Evolutionary conservation across 371 early-diverging fungal genomes (phyloP), one percentile per base, ranked within the genome.

Genomic region (Mortierella sp.): DNA sequence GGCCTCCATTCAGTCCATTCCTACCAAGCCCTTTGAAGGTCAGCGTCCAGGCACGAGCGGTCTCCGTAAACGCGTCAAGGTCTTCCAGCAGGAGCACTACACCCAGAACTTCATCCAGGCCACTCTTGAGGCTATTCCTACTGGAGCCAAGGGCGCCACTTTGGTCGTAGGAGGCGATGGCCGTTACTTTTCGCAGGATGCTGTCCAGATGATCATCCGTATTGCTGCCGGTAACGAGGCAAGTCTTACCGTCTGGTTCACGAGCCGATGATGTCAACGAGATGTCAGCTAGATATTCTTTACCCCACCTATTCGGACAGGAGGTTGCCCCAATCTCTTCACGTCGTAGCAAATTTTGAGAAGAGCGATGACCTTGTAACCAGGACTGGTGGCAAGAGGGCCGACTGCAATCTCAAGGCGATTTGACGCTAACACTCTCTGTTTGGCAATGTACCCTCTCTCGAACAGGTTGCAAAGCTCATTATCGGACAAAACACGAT

Each of bases 11-110:
- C 78, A 82, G 58, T 82, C 87, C 68, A 72, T 91, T 27, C 60
- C 85, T 6, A 92, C 93, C 16, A 78, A 78, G 57, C 88, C 94
- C 18, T 96, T 88, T 61, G 90, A 90, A 18, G 98, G 91, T 52
- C 98, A 98, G 84, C 97, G 97, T 85, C 98, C 98, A 39, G 98
- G 98, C 67, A 98, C 98, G 21, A 93, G 94, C 46, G 97, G 97
- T 28, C 90, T 98, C 24, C 91, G 98, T 74, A 98, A 98, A 82
- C 91, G 95, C 52, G 96, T 96, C 78, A 95, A 90, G 80, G 92
- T 98, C 45, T 98, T 98, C 81, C 90, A 96, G 83, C 95, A 98
- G 82, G 80, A 78, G 39, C 82, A 95, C 82, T 98, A 98, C 86
- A 96, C 96, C 43, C 96, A 96, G 76, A 96, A 94, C 90, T 98